Base-by-base conservation (phyloP, 2,329 filamentous ascomycete species). In the Clarireedia paspali region DNA sequence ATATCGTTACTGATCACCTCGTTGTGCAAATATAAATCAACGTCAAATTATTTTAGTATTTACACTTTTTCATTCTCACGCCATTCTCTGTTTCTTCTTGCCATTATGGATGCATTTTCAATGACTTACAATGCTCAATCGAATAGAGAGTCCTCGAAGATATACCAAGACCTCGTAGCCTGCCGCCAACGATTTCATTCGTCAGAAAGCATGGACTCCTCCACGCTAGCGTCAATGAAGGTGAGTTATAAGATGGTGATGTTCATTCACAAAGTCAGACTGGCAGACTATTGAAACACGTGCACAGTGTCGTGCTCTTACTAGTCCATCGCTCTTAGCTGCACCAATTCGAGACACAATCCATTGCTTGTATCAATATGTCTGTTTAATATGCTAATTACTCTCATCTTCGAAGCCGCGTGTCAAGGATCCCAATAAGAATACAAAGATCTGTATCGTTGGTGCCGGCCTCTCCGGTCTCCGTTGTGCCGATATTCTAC, bases 401-500 rank as follows among this genome's bases (percentile, higher is more conserved):
- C 17, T n/a, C 51, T 36, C 14, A 12, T 9, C 15, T 24, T 27
- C 24, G 34, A 44, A 55, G 46, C 15, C 15, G n/a, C 53, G 53
- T 6, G n/a, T 30, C 15, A 17, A 44, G 26, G 42, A 27, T 23
- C 38, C 38, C 15, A 14, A 30, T 17, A 20, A 9, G 6, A 17
- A 26, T 30, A 46, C 45, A 15, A 55, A 55, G 20, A 59, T 67
- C 24, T 61, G 78, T 46, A 71, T 84, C 40, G 71, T 84, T 3
- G 81, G 80, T 14, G 80, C 79, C 24, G 81, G 81, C 5, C 72
- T 83, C 30, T 75, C 79, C 14, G 81, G 80, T 1, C 69, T 83
- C 50, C 72, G 79, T 58, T 81, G 77, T 62, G 80, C 81, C 26
- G 79, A 82, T 57, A 66, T 83, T 1, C 67, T 84, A 9, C 64